These are phyloP conservation scores for Whalleya microplaca DNA, from an alignment of 2,329 filamentous ascomycete species.

Conservation along the genomic window DNA sequence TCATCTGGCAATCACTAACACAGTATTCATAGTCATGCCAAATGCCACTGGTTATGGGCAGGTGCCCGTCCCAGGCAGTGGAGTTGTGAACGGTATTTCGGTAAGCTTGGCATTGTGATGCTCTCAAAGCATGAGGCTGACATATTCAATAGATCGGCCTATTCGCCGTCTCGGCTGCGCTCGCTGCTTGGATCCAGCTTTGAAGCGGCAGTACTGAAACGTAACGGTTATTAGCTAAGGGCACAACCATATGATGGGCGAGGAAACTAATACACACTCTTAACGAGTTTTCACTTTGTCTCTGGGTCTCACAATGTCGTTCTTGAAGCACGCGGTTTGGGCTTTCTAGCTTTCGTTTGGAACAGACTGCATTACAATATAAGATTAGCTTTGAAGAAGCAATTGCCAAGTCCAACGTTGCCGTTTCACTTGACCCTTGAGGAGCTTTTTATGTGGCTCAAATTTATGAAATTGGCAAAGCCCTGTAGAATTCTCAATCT, in stretches of 20 bases:
- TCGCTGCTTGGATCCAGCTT: constrained; percentile 28
- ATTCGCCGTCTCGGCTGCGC: constrained; percentile 25
- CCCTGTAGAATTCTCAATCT: not conserved
- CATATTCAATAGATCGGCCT: constrained; percentile 24
- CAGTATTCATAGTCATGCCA: constrained; percentile 1
- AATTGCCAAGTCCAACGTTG: not conserved
- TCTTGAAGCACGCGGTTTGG: not conserved
- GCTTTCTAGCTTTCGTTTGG: not conserved
- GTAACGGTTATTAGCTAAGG: not conserved
- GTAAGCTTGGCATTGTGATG: constrained; percentile 21
- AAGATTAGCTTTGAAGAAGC: not conserved
- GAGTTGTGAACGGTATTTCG: constrained; percentile 25
- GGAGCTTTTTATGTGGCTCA: not conserved
- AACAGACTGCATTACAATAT: not conserved
- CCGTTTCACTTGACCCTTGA: not conserved
- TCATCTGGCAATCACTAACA: not conserved
- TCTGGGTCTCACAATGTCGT: not conserved
- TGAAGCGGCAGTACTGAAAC: constrained; percentile 7
- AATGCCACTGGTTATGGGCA: constrained; percentile 23
- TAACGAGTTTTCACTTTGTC: not conserved
- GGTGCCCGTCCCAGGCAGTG: constrained; percentile 23
- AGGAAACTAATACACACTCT: not conserved
- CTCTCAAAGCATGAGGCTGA: constrained; percentile 13
- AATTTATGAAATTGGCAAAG: not conserved
- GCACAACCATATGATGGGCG: not conserved